Evolutionary conservation across 208 protist genomes (phyloP).

Genomic region (Trypanosomatidae sp.): DNA sequence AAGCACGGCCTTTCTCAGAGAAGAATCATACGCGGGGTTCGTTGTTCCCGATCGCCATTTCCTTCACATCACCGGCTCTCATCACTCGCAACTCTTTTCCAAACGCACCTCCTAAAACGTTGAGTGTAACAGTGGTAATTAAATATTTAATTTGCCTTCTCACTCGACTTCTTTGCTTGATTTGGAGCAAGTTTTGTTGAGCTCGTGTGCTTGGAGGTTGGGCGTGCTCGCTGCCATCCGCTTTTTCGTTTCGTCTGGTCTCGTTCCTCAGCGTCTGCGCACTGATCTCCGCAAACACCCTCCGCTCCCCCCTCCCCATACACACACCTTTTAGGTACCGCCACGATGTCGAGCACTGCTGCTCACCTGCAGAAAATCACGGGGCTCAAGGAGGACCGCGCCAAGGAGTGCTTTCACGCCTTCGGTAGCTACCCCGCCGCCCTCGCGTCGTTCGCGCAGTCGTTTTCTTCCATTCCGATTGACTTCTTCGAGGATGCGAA

Average conservation of each 20-base stretch:
- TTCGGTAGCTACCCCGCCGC: slow-evolving; percentile 63
- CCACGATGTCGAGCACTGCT: slow-evolving; percentile 19
- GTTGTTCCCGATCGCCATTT: neutral
- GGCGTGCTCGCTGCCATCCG: neutral
- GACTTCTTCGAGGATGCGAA: slow-evolving; percentile 56
- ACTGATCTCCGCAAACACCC: neutral
- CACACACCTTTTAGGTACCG: neutral
- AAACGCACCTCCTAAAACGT: neutral
- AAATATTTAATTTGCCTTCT: neutral
- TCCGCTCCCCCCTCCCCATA: neutral
- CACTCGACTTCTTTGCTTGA: neutral
- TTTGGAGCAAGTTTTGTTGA: neutral
- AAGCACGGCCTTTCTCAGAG: neutral
- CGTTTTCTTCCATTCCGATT: slow-evolving; percentile 43
- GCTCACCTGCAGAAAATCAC: slow-evolving; percentile 63
- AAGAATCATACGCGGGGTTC: neutral
- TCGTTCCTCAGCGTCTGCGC: neutral
- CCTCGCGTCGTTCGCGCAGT: slow-evolving; percentile 82
- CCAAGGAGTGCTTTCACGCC: slow-evolving; percentile 62
- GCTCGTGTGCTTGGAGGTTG: neutral
- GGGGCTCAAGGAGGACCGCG: slow-evolving; percentile 49
- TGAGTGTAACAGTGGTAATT: neutral
- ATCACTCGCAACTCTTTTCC: neutral
- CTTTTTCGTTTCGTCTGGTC: neutral
- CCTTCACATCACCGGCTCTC: neutral